Base-by-base conservation (phyloP, 306 rosid species). In the Citrullus amarus region DNA sequence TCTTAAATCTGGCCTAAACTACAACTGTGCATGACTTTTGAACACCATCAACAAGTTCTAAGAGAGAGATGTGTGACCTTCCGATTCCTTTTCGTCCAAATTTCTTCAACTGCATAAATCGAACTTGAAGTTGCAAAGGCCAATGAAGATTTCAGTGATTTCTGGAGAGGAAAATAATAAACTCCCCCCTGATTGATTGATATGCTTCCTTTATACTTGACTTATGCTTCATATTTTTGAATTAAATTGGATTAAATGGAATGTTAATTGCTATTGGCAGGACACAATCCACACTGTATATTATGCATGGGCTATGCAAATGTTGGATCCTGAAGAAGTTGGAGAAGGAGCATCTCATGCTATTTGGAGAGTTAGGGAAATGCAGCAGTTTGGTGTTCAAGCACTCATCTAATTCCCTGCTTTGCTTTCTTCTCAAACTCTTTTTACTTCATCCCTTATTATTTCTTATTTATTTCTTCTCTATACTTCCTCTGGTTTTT, bases 281-380 rank as follows among this genome's bases (percentile, higher is more conserved):
- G 97, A 95, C 76, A 95, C 97, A 20, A 90, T 95, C 82, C 98
- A 92, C 87, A 90, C 92, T 8, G 95, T 95, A 68, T 82, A 63
- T 59, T 86, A 90, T 58, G 84, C 80, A 0, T 95, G 98, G 98
- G 96, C 98, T 3, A 89, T 92, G 87, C 98, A 94, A 77, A 92
- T 84, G 85, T 84, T 90, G 88, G 96, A 92, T 16, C 86, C 82
- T 38, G 92, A 92, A 85, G 95, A 94, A 54, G 87, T 81, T 1
- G 93, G 85, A 17, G 96, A 88, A 18, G 95, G 89, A 78, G 93
- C 85, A 39, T 79, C 85, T 66, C 89, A 89, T 79, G 83, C 92
- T 6, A 84, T 90, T 83, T 94, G 98, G 98, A 92, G 92, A 86
- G 79, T 94, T 8, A 87, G 96, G 82, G 95, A 94, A 79, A 89